These are phyloP conservation scores for Vanrija sp. DNA, from an alignment of 1,284 basidiomycete genomes.

Conservation along the genomic window DNA sequence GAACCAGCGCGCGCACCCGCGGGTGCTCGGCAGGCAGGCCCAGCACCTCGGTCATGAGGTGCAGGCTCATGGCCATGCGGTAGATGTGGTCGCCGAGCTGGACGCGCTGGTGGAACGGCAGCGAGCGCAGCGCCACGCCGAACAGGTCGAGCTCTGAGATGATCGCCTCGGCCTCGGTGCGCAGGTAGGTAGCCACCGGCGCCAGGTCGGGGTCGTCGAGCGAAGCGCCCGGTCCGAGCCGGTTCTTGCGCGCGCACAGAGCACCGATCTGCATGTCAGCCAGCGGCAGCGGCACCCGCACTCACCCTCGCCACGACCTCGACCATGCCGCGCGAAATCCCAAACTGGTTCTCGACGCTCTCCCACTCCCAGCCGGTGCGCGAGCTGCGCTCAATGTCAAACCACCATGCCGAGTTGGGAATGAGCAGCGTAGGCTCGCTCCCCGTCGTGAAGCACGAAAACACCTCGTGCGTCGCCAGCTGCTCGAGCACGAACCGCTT, in stretches of 20 bases:
- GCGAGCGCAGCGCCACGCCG: constrained; percentile 2
- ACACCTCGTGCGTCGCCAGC: constrained; percentile 17
- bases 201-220: constrained; percentile 7
- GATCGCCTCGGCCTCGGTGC: constrained; percentile 2
- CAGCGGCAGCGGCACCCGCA: not conserved
- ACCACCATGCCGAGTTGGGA: constrained; percentile 16
- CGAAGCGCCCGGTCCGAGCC: constrained; percentile 2
- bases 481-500: constrained; percentile 23
- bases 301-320: constrained; percentile 20
- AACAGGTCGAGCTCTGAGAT: constrained; percentile 10
- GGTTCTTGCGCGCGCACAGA: constrained; percentile 5
- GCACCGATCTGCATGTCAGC: constrained; percentile 1
- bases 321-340: constrained; percentile 15
- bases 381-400: constrained; percentile 7
- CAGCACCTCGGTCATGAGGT: constrained; percentile 17
- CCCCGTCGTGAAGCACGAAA: constrained; percentile 18
- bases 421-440: constrained; percentile 17
- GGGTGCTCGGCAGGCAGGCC: not conserved
- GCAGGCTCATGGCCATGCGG: constrained; percentile 12
- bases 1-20: not conserved
- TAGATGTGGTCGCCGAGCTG: constrained; percentile 23
- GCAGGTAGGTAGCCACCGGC: constrained; percentile 4
- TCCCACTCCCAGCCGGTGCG: constrained; percentile 15
- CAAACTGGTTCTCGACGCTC: constrained; percentile 19
- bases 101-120: constrained; percentile 12